These are phyloP conservation scores for Rhizopogon salebrosus DNA, from an alignment of 768 basidiomycete genomes.

Conservation along the genomic window DNA sequence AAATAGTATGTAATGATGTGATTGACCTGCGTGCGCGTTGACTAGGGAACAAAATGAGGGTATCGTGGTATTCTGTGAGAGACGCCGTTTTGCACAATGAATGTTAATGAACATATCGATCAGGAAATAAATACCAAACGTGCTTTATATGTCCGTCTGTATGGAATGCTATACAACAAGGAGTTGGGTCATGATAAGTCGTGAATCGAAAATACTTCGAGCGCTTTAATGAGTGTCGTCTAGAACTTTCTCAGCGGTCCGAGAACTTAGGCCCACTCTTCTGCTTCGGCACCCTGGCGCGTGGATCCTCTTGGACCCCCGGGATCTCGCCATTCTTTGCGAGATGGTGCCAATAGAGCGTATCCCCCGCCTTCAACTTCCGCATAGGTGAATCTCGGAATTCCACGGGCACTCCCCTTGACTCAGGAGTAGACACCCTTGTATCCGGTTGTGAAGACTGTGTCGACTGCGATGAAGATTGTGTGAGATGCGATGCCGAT, in stretches of 20 bases:
- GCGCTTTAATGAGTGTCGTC: background rate
- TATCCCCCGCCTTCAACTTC: conserved; percentile 52
- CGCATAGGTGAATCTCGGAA: conserved; percentile 35
- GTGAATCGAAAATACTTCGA: conserved; percentile 7
- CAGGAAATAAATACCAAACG: conserved; percentile 24
- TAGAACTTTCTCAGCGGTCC: conserved; percentile 22
- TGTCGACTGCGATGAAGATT: conserved; percentile 2
- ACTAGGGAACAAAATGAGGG: conserved; percentile 27
- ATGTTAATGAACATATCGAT: conserved; percentile 17
- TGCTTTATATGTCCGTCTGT: conserved; percentile 8
- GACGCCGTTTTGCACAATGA: conserved; percentile 23
- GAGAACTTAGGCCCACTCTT: conserved; percentile 8
- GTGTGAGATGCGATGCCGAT: conserved; percentile 5
- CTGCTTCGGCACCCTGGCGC: conserved; percentile 34
- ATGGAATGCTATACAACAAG: conserved; percentile 8
- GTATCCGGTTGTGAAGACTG: conserved; percentile 8
- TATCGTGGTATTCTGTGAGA: conserved; percentile 28
- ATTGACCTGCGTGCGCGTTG: conserved; percentile 14
- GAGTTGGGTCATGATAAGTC: conserved; percentile 23
- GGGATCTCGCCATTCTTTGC: conserved; percentile 67
- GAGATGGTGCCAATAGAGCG: conserved; percentile 76
- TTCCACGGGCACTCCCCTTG: conserved; percentile 29
- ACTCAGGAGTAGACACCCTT: conserved; percentile 13
- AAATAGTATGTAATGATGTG: conserved; percentile 14
- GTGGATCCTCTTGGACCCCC: conserved; percentile 56